Base-by-base conservation (phyloP, 106 monocot genomes). In the Dendrobium catenatum region DNA sequence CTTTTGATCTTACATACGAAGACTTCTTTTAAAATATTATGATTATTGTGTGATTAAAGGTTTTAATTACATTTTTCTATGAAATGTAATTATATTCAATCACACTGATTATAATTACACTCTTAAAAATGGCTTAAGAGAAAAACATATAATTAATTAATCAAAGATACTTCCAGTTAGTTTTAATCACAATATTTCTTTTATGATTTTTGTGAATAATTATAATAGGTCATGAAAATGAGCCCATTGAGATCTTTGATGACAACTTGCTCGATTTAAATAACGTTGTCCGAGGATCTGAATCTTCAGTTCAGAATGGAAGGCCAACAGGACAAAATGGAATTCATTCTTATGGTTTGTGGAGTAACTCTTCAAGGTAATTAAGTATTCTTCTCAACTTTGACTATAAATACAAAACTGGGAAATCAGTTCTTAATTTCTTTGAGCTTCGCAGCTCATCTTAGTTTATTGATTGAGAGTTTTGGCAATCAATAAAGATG, bases 261-360 rank as follows among this genome's bases (percentile, higher is more conserved):
- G 91, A 91, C 76, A 88, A 88, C 75, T 78, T 84, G 24, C 42
- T 84, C 8, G 88, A 90, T 27, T 77, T 86, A 8, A 81, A 84
- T 10, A 74, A 44, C 13, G 82, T 68, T 55, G 46, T 72, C 24
- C 49, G 77, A 20, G 83, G 83, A 70, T 51, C 83, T n/a, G 78
- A 83, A 11, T 72, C 72, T 19, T 66, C 31, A 40, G 47, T 72
- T 17, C 85, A 81, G 55, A 79, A 73, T 44, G 84, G 76, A 43
- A 84, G 64, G 42, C 42, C 19, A 44, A 22, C 19, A 19, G 74
- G 42, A n/a, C 29, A 72, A 17, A 55, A 17, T 9, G 64, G 29
- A 11, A 42, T n/a, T 4, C 61, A 29, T 82, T 79, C 79, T 13
- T 82, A 58, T 75, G 82, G 79, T 29, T 68, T 86, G 0, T 86